Evolutionary conservation across 306 rosid species (phyloP).

Genomic region (Dryas octopetala): DNA sequence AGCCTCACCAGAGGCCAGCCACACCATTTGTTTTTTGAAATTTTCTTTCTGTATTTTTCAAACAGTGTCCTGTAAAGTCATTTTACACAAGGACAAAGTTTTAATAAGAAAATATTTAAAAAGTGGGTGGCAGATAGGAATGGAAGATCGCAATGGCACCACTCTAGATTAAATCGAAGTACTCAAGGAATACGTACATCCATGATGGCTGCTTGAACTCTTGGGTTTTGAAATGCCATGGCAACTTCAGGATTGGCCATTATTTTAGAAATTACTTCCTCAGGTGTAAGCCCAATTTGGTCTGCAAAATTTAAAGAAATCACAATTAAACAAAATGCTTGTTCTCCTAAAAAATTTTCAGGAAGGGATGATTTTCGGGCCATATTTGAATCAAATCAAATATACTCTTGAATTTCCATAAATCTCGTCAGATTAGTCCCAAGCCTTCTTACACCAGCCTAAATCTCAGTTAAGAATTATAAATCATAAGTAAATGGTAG

Average conservation of each 20-base stretch:
- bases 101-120: no score
- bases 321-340: background rate
- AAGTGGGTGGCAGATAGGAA: background rate
- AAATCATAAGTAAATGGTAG: background rate
- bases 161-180: background rate
- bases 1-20: background rate
- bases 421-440: background rate
- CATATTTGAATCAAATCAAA: background rate
- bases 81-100: background rate
- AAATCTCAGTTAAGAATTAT: background rate
- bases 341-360: background rate
- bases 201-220: slow-evolving; percentile 98
- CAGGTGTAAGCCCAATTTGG: slow-evolving; percentile 96
- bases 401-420: background rate
- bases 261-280: slow-evolving; percentile 89
- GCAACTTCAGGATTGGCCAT: slow-evolving; percentile 98
- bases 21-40: background rate
- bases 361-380: background rate
- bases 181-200: slow-evolving; percentile 59
- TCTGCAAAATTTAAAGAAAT: slow-evolving; percentile 48
- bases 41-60: background rate
- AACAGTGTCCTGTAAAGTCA: background rate
- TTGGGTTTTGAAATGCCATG: slow-evolving; percentile 96
- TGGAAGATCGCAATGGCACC: background rate
- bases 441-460: background rate